These are phyloP conservation scores for Candida dendrica DNA, from an alignment of 805 yeast genomes.

Conservation along the genomic window DNA sequence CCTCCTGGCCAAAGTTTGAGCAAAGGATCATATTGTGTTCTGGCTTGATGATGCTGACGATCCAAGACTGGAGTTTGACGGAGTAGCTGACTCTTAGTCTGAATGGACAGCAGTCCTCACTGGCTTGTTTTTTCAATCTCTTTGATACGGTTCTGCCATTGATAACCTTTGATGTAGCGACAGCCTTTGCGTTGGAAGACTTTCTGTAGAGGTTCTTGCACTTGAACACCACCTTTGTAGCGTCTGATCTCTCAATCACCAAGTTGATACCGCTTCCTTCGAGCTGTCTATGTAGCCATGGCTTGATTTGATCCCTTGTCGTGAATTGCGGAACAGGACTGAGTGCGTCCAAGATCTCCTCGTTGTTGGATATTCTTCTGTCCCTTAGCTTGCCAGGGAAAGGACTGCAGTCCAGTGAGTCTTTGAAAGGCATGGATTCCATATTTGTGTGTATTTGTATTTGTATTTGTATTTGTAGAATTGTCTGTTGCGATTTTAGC, in stretches of 20 bases:
- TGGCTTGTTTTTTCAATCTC: constrained; percentile 12
- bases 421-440: neutral
- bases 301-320: constrained; percentile 19
- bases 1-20: constrained; percentile 11
- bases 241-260: constrained; percentile 26
- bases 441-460: no score
- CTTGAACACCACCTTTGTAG: constrained; percentile 24
- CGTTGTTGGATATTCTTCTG: constrained; percentile 13
- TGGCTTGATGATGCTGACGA: constrained; percentile 16
- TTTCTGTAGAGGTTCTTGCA: constrained; percentile 23
- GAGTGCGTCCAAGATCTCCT: constrained; percentile 18
- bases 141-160: constrained; percentile 5
- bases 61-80: constrained; percentile 19
- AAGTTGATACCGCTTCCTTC: constrained; percentile 15
- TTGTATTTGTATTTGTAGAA: no score
- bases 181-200: constrained; percentile 2
- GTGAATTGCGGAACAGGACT: constrained; percentile 19
- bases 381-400: neutral
- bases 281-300: constrained; percentile 17
- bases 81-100: constrained; percentile 23
- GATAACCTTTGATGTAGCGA: neutral
- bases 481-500: no score
- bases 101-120: constrained; percentile 22
- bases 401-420: neutral
- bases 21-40: constrained; percentile 19